Percentiles rank a stretch among this genome's conserved stretches.
Evolutionary conservation across 345 rosid genomes (phyloP).

Genomic region (Linum trigynum): DNA sequence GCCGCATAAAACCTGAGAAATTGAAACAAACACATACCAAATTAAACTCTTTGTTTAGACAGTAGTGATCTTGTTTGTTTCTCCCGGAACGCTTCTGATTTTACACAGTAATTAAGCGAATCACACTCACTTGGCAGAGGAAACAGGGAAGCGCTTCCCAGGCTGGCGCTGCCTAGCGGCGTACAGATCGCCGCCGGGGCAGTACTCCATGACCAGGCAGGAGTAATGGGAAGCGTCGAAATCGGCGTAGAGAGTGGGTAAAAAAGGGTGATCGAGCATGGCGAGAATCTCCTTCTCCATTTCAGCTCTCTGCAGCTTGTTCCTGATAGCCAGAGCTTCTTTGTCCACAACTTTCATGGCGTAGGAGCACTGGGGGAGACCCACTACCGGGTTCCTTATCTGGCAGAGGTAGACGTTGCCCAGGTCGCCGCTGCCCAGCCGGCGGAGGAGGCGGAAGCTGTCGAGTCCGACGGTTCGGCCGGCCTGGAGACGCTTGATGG

Average conservation of each 20-base stretch:
- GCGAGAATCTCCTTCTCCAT: slow-evolving; percentile 82
- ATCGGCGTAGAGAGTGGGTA: slow-evolving; percentile 80
- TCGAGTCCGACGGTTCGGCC: slow-evolving; percentile 61
- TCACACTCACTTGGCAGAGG: slow-evolving; percentile 59
- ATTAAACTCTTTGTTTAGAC: no score
- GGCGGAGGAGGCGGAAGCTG: slow-evolving; percentile 65
- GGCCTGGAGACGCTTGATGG: slow-evolving; percentile 50
- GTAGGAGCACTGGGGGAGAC: slow-evolving; percentile 48
- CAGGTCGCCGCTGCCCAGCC: slow-evolving; percentile 81
- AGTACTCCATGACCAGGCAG: slow-evolving; percentile 84
- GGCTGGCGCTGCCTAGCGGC: slow-evolving; percentile 72
- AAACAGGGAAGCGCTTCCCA: slow-evolving; percentile 49
- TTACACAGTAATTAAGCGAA: neutral
- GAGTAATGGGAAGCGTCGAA: slow-evolving; percentile 93
- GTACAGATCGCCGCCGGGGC: slow-evolving; percentile 86
- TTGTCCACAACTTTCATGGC: slow-evolving; percentile 95
- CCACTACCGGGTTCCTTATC: slow-evolving; percentile 54
- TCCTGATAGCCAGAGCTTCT: slow-evolving; percentile 79
- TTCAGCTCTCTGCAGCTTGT: slow-evolving; percentile 76
- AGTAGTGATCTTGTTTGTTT: no score
- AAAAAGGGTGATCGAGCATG: slow-evolving; percentile 85
- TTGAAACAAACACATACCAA: neutral
- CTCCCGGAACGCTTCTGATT: no score
- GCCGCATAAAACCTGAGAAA: slow-evolving; percentile 23
- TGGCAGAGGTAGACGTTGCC: slow-evolving; percentile 94